phyloP scores from a whole-genome alignment of 768 basidiomycete genomes.

The Leccinum obscurum region DNA sequence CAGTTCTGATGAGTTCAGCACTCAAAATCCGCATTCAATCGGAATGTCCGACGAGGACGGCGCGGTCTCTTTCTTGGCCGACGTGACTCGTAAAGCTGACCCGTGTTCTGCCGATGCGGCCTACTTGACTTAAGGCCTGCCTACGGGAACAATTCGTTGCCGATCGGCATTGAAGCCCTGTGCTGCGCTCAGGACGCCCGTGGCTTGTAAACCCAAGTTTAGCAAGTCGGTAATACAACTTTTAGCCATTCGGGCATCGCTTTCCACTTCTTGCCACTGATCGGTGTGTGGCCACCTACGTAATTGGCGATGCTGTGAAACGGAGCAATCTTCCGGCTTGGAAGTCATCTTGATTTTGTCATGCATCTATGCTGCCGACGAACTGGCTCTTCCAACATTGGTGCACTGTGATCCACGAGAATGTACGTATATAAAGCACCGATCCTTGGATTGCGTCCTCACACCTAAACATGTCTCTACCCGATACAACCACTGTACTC shows the following conservation, averaged over 20 bases:
- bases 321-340: background rate
- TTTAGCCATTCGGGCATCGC: background rate
- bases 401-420: background rate
- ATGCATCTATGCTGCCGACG: background rate
- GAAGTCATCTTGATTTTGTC: background rate
- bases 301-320: background rate
- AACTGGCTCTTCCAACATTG: background rate
- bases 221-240: background rate
- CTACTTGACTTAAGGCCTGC: background rate
- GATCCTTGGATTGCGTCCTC: background rate
- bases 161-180: no score
- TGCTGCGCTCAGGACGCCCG: no score
- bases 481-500: slow-evolving; percentile 41
- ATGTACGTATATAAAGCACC: slow-evolving; percentile 1
- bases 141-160: no score
- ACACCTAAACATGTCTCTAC: slow-evolving; percentile 26
- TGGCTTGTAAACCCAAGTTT: background rate
- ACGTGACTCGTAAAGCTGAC: background rate
- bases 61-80: background rate
- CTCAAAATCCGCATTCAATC: background rate
- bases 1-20: background rate
- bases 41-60: background rate
- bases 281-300: background rate
- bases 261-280: background rate
- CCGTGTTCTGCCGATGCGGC: background rate